Evolutionary conservation across 768 basidiomycete genomes (phyloP).

Genomic region (Tephrocybe sp.): DNA sequence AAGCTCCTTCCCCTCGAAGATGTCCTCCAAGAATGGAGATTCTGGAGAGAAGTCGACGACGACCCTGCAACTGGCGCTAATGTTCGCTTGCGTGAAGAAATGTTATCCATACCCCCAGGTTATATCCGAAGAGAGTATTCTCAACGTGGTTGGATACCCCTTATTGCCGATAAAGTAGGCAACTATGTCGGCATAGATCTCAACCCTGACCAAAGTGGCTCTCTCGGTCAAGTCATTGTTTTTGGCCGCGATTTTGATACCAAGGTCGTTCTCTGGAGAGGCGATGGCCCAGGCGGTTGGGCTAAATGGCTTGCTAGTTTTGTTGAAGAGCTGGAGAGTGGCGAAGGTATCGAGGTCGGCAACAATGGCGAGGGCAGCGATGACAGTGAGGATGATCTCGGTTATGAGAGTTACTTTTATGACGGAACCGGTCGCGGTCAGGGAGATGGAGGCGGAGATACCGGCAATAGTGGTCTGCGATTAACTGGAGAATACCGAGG

Average conservation of each 20-base stretch:
- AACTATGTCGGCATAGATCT: constrained; percentile 98
- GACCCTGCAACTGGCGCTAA: constrained; percentile 88
- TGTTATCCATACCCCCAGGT: constrained; percentile 86
- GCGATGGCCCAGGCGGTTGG: constrained; percentile 91
- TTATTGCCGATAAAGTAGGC: constrained; percentile 89
- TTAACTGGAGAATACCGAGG: constrained; percentile 86
- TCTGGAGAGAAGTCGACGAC: constrained; percentile 92
- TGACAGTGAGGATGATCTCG: constrained; percentile 78
- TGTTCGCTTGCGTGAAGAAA: constrained; percentile 60
- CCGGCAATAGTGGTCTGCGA: constrained; percentile 66
- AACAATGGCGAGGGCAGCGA: constrained; percentile 53
- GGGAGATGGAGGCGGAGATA: constrained; percentile 77
- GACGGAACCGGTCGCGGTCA: constrained; percentile 75
- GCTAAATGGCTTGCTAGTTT: constrained; percentile 91
- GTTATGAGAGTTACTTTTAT: constrained; percentile 86
- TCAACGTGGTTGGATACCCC: constrained; percentile 94
- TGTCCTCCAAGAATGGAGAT: constrained; percentile 92
- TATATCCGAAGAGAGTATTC: constrained; percentile 93
- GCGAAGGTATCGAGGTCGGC: constrained; percentile 86
- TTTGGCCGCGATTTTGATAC: constrained; percentile 99
- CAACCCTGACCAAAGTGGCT: constrained; percentile 75
- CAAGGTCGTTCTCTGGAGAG: constrained; percentile 92
- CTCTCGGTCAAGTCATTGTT: constrained; percentile 90
- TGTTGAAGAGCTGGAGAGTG: constrained; percentile 87
- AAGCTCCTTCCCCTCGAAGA: constrained; percentile 91